Percentiles rank a stretch among this genome's conserved stretches.
phyloP scores from a whole-genome alignment of 2,329 filamentous ascomycete genomes.

The Penicillium sp. region DNA sequence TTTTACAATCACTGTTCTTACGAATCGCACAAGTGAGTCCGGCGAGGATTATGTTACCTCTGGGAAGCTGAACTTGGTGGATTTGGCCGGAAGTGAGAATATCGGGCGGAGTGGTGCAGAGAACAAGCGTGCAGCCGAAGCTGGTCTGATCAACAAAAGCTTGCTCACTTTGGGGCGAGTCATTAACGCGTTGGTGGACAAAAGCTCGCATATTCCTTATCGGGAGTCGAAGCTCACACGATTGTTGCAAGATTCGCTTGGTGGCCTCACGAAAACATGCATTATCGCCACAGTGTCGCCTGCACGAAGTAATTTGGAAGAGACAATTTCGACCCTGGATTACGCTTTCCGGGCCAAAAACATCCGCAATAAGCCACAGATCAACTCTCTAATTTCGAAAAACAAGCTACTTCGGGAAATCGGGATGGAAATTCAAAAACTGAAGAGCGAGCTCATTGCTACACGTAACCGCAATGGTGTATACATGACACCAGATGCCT shows the following conservation, averaged over 20 bases:
- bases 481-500: conserved; percentile 83
- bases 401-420: conserved; percentile 90
- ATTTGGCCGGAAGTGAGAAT: conserved; percentile 95
- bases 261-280: conserved; percentile 94
- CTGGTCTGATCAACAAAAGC: conserved; percentile 97
- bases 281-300: conserved; percentile 97
- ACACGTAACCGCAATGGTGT: conserved; percentile 93
- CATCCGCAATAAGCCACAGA: conserved; percentile 94
- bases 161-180: conserved; percentile 90
- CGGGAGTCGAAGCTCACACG: conserved; percentile 94
- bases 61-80: conserved; percentile 93
- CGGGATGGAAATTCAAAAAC: conserved; percentile 85
- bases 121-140: conserved; percentile 95
- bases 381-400: conserved; percentile 89
- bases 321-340: conserved; percentile 96
- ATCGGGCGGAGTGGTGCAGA: conserved; percentile 96
- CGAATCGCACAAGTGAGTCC: conserved; percentile 75
- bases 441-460: conserved; percentile 90
- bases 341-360: conserved; percentile 99
- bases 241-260: conserved; percentile 91
- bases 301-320: conserved; percentile 90
- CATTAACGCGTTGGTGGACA: conserved; percentile 95
- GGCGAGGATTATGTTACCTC: conserved; percentile 88
- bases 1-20: conserved; percentile 91
- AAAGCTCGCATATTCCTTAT: conserved; percentile 82